phyloP scores from a whole-genome alignment of 768 basidiomycete species.

The Rhodotorula toruloides region DNA sequence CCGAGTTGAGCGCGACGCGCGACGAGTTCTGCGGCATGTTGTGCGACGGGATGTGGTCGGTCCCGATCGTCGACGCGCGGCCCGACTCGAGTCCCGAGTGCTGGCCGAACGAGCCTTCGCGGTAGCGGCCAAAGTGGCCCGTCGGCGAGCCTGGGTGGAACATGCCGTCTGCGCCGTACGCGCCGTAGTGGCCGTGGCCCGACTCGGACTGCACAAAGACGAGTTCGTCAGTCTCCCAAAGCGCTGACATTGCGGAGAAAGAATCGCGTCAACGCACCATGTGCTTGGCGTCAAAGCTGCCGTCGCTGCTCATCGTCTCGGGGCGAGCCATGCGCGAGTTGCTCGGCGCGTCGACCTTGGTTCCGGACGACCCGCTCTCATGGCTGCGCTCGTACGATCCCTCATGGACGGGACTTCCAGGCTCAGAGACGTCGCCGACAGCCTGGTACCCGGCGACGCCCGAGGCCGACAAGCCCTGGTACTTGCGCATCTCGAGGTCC shows the following conservation, averaged over 20 bases:
- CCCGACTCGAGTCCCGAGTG: slow-evolving; percentile 37
- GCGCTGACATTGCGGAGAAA: neutral
- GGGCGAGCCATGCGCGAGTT: slow-evolving; percentile 15
- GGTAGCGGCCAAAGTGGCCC: slow-evolving; percentile 33
- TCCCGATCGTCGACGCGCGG: slow-evolving; percentile 43
- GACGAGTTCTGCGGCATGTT: slow-evolving; percentile 42
- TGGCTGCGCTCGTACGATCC: slow-evolving; percentile 39
- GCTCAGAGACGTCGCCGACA: slow-evolving; percentile 35
- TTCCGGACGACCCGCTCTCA: slow-evolving; percentile 35
- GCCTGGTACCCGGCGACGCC: slow-evolving; percentile 36
- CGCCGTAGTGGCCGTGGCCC: slow-evolving; percentile 28
- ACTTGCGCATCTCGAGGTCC: slow-evolving; percentile 39
- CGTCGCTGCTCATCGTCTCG: slow-evolving; percentile 39
- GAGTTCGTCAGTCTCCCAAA: neutral
- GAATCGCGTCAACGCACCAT: slow-evolving; percentile 2
- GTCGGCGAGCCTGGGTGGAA: slow-evolving; percentile 32
- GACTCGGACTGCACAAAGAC: slow-evolving; percentile 30
- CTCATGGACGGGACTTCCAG: slow-evolving; percentile 27
- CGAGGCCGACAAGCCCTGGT: slow-evolving; percentile 36
- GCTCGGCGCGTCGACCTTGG: slow-evolving; percentile 28
- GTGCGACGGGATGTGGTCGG: slow-evolving; percentile 40
- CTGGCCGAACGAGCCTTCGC: slow-evolving; percentile 36
- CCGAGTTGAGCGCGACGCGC: slow-evolving; percentile 43
- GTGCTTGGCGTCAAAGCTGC: slow-evolving; percentile 25
- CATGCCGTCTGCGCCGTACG: slow-evolving; percentile 13